phyloP scores from a whole-genome alignment of 768 basidiomycete species.

The Panellus pusillus region DNA sequence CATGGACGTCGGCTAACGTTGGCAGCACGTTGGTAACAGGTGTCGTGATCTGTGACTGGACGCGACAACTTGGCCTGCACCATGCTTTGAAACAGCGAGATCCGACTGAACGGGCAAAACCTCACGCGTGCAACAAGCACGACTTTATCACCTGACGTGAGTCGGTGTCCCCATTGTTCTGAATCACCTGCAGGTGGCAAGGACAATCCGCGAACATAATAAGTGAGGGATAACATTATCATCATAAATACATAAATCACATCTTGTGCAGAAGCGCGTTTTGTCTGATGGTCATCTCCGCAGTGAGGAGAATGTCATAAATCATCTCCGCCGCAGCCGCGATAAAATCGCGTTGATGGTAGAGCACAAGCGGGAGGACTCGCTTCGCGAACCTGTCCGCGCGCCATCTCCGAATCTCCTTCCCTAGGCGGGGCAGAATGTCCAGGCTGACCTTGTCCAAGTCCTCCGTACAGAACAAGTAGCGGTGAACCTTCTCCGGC shows the following conservation, averaged over 20 bases:
- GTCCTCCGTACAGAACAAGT: background rate
- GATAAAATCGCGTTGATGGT: background rate
- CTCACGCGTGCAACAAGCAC: no score
- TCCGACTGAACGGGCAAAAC: no score
- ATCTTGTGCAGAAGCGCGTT: background rate
- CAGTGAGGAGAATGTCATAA: slow-evolving; percentile 4
- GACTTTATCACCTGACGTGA: no score
- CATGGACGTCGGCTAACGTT: slow-evolving; percentile 1
- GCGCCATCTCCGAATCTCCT: slow-evolving; percentile 7
- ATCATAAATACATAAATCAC: background rate
- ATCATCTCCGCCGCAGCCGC: background rate
- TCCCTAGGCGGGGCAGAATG: background rate
- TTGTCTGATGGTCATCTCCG: background rate
- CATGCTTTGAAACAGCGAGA: no score
- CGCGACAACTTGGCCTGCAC: background rate
- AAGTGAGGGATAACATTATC: background rate
- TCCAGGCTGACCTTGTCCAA: background rate
- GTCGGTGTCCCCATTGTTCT: no score
- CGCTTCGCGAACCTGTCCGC: background rate
- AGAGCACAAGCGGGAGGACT: slow-evolving; percentile 2
- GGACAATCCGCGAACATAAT: background rate
- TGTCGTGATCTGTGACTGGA: background rate
- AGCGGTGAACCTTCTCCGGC: slow-evolving; percentile 2
- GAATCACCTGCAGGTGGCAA: no score
- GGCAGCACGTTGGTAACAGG: background rate